phyloP scores from a whole-genome alignment of 352 stramenopile genomes.

The Phytophthora pisi region DNA sequence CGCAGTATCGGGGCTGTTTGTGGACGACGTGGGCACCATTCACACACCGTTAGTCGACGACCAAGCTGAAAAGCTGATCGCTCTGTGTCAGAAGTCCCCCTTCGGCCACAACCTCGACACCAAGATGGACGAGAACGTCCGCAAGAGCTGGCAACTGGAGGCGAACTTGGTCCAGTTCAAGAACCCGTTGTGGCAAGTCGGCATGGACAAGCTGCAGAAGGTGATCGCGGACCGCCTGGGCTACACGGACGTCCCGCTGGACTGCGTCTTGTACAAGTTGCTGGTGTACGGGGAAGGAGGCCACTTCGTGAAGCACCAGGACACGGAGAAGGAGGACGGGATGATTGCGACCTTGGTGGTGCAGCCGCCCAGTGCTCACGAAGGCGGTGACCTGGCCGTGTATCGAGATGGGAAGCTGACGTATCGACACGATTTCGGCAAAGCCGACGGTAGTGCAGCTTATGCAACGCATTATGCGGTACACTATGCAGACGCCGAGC shows the following conservation, averaged over 20 bases:
- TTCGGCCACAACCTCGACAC: conserved; percentile 5
- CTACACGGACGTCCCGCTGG: conserved; percentile 1
- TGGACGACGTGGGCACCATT: background rate
- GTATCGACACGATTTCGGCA: conserved; percentile 14
- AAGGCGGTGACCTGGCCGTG: background rate
- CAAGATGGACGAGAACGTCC: conserved; percentile 14
- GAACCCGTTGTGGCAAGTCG: conserved; percentile 12
- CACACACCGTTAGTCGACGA: background rate
- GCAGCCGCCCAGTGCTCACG: background rate
- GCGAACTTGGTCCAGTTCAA: conserved; percentile 6
- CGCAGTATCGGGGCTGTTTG: background rate
- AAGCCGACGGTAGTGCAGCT: background rate
- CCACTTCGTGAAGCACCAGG: background rate
- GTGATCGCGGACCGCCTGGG: conserved; percentile 10
- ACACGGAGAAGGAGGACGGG: background rate
- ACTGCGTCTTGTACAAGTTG: background rate
- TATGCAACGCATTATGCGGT: conserved; percentile 17
- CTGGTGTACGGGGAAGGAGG: background rate
- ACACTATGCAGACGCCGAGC: conserved; percentile 22
- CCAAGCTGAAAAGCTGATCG: background rate
- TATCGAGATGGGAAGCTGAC: background rate
- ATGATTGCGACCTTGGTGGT: background rate
- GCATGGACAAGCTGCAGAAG: conserved; percentile 9
- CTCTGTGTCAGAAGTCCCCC: background rate
- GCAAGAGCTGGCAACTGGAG: conserved; percentile 17